Percentiles rank a stretch among this genome's conserved stretches.
phyloP scores from a whole-genome alignment of 345 rosid species.

The Lumnitzera racemosa region DNA sequence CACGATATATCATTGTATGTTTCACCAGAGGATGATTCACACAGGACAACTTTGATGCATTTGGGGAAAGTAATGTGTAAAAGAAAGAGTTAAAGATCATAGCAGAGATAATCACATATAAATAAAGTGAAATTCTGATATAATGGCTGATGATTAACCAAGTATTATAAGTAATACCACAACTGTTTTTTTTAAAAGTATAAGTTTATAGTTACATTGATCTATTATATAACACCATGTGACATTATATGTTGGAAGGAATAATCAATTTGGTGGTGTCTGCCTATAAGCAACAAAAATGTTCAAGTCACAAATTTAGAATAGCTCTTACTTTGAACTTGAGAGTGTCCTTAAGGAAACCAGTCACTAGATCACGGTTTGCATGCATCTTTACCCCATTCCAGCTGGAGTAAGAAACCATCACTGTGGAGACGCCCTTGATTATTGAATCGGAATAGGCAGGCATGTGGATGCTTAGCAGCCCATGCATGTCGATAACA shows the following conservation, averaged over 20 bases:
- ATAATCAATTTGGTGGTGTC: too few species aligned
- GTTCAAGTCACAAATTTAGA: background rate
- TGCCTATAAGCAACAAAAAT: too few species aligned
- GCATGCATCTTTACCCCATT: slow-evolving; percentile 97
- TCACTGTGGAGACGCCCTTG: slow-evolving; percentile 81
- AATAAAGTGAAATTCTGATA: too few species aligned
- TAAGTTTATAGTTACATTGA: too few species aligned
- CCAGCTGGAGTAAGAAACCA: slow-evolving; percentile 97
- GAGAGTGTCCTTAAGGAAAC: slow-evolving; percentile 73
- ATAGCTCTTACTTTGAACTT: slow-evolving; percentile 51
- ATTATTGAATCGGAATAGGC: slow-evolving; percentile 69
- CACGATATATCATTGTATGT: too few species aligned
- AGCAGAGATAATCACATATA: too few species aligned
- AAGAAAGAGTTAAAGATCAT: too few species aligned
- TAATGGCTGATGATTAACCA: slow-evolving; percentile 15
- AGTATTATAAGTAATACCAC: too few species aligned
- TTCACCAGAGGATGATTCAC: too few species aligned
- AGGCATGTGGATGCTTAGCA: slow-evolving; percentile 75
- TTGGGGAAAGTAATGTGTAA: too few species aligned
- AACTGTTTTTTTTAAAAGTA: too few species aligned
- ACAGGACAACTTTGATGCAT: too few species aligned
- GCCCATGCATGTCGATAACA: slow-evolving; percentile 49
- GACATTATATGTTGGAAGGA: background rate
- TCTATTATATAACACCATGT: background rate
- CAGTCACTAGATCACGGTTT: slow-evolving; percentile 57